phyloP scores from a whole-genome alignment of 768 basidiomycete species.

The Dacryopinax spathularia region DNA sequence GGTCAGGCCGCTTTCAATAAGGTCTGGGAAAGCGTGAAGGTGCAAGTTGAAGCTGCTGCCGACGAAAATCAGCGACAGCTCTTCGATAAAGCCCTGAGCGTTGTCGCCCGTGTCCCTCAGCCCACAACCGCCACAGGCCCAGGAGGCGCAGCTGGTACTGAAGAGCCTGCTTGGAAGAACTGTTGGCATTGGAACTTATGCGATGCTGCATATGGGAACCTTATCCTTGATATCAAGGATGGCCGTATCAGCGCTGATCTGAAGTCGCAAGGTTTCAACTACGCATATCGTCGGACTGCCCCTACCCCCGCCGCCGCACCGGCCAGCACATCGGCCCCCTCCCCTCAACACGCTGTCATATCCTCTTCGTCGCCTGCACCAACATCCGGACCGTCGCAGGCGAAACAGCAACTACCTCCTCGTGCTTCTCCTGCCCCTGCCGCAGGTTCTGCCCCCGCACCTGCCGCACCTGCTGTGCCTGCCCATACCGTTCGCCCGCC shows the following conservation, averaged over 20 bases:
- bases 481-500: slow-evolving; percentile 26
- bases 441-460: slow-evolving; percentile 22
- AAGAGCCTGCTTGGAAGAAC: slow-evolving; percentile 96
- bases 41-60: slow-evolving; percentile 61
- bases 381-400: slow-evolving; percentile 2
- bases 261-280: slow-evolving; percentile 96
- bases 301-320: slow-evolving; percentile 37
- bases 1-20: slow-evolving; percentile 76
- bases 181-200: slow-evolving; percentile 99
- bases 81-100: slow-evolving; percentile 76
- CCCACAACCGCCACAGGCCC: slow-evolving; percentile 33
- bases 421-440: slow-evolving; percentile 18
- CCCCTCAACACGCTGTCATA: slow-evolving; percentile 26
- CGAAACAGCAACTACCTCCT: slow-evolving; percentile 26
- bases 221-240: slow-evolving; percentile 80
- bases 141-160: slow-evolving; percentile 41
- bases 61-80: slow-evolving; percentile 71
- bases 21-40: slow-evolving; percentile 90
- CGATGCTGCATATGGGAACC: slow-evolving; percentile 82
- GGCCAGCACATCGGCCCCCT: slow-evolving; percentile 30
- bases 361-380: slow-evolving; percentile 11
- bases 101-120: slow-evolving; percentile 66
- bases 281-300: slow-evolving; percentile 72
- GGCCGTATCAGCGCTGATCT: slow-evolving; percentile 84
- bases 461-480: slow-evolving; percentile 22